These are phyloP conservation scores for Zopfochytrium polystomum DNA, from an alignment of 371 early-diverging fungal genomes.

Conservation along the genomic window DNA sequence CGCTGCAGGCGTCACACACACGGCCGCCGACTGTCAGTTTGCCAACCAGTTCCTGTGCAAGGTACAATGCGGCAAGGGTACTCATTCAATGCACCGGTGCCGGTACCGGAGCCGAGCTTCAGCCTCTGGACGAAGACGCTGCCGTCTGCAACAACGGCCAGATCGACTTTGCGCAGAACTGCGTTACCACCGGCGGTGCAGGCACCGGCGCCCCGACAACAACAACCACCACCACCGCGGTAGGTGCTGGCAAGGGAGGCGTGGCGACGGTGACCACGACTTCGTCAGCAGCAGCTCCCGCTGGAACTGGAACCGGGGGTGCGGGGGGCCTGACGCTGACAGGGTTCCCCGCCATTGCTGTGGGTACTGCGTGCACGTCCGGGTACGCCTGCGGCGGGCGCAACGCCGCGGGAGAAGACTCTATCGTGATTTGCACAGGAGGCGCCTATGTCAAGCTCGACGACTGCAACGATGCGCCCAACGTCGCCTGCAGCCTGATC, in stretches of 20 bases:
- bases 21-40: background rate
- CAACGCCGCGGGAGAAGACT: background rate
- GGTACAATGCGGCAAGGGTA: constrained; percentile 4
- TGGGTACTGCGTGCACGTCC: no score
- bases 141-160: constrained; percentile 11
- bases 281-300: no score
- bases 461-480: constrained; percentile 7
- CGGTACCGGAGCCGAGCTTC: no score
- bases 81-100: constrained; percentile 4
- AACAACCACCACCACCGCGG: no score
- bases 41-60: constrained; percentile 4
- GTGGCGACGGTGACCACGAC: no score
- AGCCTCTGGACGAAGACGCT: constrained; percentile 3
- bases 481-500: background rate
- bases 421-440: background rate
- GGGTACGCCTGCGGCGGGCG: background rate
- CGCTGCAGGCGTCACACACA: no score
- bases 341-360: no score
- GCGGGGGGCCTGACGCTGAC: no score
- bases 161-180: constrained; percentile 7
- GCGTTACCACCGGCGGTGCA: constrained; percentile 1
- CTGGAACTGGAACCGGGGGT: no score
- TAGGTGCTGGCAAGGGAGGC: no score
- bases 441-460: background rate
- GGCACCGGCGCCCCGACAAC: no score